Conservation (phyloP, 805 yeast species). For the Candida peoriensis region DNA sequence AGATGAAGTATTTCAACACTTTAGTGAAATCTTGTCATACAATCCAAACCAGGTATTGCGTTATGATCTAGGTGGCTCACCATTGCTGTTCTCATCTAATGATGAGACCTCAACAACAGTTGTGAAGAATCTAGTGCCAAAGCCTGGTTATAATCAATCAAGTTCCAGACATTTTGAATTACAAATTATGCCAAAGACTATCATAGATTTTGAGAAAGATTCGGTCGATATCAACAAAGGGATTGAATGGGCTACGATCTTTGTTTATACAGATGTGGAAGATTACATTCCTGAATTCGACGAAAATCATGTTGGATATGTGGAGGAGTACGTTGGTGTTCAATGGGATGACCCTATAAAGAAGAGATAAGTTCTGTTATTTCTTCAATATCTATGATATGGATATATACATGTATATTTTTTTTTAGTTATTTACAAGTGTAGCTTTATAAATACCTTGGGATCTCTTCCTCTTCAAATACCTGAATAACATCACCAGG, state of each 20-base stretch:
- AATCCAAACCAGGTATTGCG: constrained; percentile 86
- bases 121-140: constrained; percentile 40
- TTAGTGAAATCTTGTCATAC: constrained; percentile 67
- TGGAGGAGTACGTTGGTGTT: constrained; percentile 76
- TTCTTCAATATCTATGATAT: not conserved
- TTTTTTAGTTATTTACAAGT: constrained; percentile 1
- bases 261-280: constrained; percentile 70
- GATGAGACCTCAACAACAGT: constrained; percentile 49
- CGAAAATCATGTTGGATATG: constrained; percentile 66
- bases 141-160: constrained; percentile 56
- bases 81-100: constrained; percentile 61
- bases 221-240: constrained; percentile 50
- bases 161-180: constrained; percentile 67
- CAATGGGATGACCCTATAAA: constrained; percentile 68
- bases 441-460: constrained; percentile 38
- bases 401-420: constrained; percentile 5
- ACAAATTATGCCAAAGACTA: constrained; percentile 92
- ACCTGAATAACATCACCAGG: constrained; percentile 75
- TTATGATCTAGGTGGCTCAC: constrained; percentile 75
- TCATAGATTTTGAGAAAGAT: constrained; percentile 68
- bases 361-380: constrained; percentile 1
- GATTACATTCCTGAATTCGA: constrained; percentile 59
- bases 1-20: constrained; percentile 71
- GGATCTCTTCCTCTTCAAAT: constrained; percentile 58
- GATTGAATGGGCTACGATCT: constrained; percentile 97